phyloP scores from a whole-genome alignment of 345 rosid species.

The Acer campestre region DNA sequence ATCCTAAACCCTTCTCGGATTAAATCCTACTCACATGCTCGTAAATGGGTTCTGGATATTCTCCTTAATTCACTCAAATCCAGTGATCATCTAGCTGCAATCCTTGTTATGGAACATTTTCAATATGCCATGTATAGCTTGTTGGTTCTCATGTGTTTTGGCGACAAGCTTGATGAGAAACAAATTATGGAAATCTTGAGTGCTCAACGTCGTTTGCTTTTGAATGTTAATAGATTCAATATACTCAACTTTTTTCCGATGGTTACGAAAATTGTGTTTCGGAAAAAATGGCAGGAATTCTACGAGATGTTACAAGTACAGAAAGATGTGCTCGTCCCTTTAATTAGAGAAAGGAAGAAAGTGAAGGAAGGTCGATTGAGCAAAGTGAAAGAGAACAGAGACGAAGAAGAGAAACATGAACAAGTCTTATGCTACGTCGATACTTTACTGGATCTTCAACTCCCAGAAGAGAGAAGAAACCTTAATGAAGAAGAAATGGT shows the following conservation, averaged over 20 bases:
- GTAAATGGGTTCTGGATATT: not conserved
- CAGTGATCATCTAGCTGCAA: not conserved
- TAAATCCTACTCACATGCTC: not conserved
- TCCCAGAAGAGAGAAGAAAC: constrained; percentile 19
- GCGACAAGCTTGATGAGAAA: constrained; percentile 15
- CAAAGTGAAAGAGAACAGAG: not conserved
- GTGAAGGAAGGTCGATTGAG: not conserved
- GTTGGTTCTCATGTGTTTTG: constrained; percentile 22
- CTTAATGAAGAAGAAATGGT: constrained; percentile 9
- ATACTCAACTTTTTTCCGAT: not conserved
- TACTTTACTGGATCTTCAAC: constrained; percentile 15
- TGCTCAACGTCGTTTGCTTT: not conserved
- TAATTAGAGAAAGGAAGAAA: not conserved
- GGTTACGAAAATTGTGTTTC: constrained; percentile 7
- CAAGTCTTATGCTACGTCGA: constrained; percentile 7
- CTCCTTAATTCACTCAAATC: not conserved
- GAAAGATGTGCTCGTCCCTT: not conserved
- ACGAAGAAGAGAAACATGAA: not conserved
- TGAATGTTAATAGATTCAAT: not conserved
- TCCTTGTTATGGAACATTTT: constrained; percentile 5
- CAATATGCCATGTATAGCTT: constrained; percentile 16
- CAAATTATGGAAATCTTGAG: constrained; percentile 7
- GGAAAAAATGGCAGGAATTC: not conserved
- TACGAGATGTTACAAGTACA: not conserved
- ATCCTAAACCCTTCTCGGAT: not conserved